Conservation (phyloP, 352 stramenopile species). For the Blastocystis hominis region DNA sequence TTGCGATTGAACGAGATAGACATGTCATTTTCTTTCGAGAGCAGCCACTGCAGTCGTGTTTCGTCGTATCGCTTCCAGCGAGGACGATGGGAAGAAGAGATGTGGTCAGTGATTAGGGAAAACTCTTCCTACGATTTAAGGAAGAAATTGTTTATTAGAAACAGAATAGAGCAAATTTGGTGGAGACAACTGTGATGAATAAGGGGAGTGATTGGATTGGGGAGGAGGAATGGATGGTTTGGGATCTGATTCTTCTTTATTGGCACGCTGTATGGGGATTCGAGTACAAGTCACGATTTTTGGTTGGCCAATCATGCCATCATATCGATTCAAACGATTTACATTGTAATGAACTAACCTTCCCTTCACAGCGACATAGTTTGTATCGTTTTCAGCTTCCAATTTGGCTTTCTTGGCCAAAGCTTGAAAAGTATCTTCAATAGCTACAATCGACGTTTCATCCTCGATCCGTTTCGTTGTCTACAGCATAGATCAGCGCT, state of each 20-base stretch:
- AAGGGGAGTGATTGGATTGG: no score
- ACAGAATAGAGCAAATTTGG: no score
- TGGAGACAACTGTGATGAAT: no score
- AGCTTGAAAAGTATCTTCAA: background rate
- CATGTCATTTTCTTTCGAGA: background rate
- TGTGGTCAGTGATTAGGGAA: background rate
- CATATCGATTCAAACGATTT: background rate
- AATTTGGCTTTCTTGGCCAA: background rate
- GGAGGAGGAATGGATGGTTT: no score
- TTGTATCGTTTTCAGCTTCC: background rate
- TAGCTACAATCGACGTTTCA: background rate
- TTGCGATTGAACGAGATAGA: background rate
- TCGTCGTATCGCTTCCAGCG: background rate
- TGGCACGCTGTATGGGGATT: background rate
- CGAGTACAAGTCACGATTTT: background rate
- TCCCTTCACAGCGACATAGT: background rate
- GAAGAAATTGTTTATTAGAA: background rate
- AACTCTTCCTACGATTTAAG: conserved; percentile 10
- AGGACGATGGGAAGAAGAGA: background rate
- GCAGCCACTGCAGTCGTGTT: background rate
- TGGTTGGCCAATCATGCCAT: background rate
- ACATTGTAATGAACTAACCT: background rate
- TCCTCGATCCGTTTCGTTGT: background rate
- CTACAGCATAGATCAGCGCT: background rate
- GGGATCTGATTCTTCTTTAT: background rate